Conservation (phyloP, 257 asterid genomes). For the Solanum acaule region DNA sequence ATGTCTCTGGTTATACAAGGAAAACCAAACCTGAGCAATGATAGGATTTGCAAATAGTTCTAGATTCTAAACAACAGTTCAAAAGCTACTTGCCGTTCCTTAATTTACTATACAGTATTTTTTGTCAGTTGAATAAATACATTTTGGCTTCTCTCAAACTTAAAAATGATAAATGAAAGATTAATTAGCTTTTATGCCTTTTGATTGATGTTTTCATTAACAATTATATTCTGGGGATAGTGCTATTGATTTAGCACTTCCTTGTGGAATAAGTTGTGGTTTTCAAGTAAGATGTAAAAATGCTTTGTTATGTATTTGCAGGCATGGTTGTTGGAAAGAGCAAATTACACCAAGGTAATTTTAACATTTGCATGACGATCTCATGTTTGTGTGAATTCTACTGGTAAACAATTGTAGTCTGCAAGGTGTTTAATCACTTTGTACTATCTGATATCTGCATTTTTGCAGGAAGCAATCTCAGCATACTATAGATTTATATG, state of each 20-base stretch:
- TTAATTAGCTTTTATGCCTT: neutral
- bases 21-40: neutral
- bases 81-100: neutral
- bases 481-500: conserved; percentile 77
- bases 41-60: neutral
- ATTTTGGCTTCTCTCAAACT: neutral
- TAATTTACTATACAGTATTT: neutral
- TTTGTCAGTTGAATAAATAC: neutral
- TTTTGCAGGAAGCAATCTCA: conserved; percentile 77
- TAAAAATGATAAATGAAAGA: too few species aligned
- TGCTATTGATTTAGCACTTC: neutral
- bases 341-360: conserved; percentile 74
- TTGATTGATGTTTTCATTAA: neutral
- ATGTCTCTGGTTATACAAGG: neutral
- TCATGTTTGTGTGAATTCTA: neutral
- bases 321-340: conserved; percentile 76
- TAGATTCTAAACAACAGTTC: neutral
- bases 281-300: neutral
- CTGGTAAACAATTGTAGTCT: neutral
- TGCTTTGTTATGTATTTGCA: conserved; percentile 16
- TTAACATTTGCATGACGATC: neutral
- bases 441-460: neutral
- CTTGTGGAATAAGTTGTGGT: neutral
- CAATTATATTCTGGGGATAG: neutral
- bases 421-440: neutral